Base-by-base conservation (phyloP, 805 yeast genomes). In the Clavispora carvajalis region DNA sequence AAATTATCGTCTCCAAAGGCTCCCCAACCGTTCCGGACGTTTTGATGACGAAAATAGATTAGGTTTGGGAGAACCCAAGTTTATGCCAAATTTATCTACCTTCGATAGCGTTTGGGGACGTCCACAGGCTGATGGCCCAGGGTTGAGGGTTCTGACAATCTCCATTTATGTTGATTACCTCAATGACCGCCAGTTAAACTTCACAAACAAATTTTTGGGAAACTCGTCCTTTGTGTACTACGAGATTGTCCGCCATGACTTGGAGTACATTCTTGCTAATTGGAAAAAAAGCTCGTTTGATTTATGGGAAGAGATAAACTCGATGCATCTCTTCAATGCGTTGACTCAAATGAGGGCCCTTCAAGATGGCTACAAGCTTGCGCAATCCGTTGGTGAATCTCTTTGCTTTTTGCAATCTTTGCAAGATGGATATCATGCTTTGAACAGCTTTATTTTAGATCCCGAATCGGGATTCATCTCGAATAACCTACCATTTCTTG, bases 81-180 rank as follows among this genome's bases (percentile, higher is more conserved):
- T 84, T 56, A 59, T 72, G 57, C 77, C 80, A 4, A 76, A 87
- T 56, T 81, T 83, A 18, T 52, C 77, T 0, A 69, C 85, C 1
- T 91, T 84, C 53, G 59, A 60, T 5, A 80, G 66, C 2, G 58
- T 67, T 25, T 91, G 98, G 98, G 98, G 98, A 2, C 71, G 98
- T 51, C 98, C 98, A 1, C 98, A 91, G 62, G 75, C 88, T 44
- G 98, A 91, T 59, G 98, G 98, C 0, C 96, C 98, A 1, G 90
- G 95, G 1, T 69, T 91, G 42, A 73, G 97, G 52, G 73, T 80
- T 9, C 72, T 82, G 41, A 74, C 95, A 1, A 70, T 82, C 17
- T 59, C 76, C 28, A 74, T 74, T 45, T 85, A 77, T 55, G 50
- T 85, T 44, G 61, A 65, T 17, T 50, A 73, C 3, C 59, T 80